These are phyloP conservation scores for Chondrus crispus DNA, from an alignment of 23 red algal genomes.

Conservation along the genomic window DNA sequence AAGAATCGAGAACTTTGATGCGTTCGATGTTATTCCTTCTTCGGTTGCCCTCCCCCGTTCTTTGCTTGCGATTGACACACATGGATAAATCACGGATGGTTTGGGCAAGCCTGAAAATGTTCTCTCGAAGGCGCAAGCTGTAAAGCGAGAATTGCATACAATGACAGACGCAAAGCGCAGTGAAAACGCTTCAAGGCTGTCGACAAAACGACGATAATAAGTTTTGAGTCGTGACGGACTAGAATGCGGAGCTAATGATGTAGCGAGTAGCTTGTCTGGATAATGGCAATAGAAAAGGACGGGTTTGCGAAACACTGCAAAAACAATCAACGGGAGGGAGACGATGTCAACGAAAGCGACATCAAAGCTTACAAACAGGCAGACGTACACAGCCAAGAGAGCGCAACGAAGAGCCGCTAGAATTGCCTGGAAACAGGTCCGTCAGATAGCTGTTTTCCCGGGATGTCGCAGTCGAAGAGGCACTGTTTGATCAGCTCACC, in stretches of 20 bases:
- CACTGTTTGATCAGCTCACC: background rate
- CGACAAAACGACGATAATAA: conserved; percentile 63
- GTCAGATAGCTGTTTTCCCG: background rate
- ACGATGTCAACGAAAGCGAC: conserved; percentile 88
- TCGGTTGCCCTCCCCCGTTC: background rate
- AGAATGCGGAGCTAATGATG: conserved; percentile 20
- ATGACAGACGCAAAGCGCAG: conserved; percentile 55
- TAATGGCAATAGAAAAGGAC: conserved; percentile 95
- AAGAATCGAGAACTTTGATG: conserved; percentile 35
- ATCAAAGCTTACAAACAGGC: conserved; percentile 18
- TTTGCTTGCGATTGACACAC: background rate
- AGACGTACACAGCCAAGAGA: conserved; percentile 65
- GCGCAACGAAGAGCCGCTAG: conserved; percentile 68
- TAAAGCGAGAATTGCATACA: conserved; percentile 82
- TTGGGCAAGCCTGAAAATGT: conserved; percentile 52
- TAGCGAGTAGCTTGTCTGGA: conserved; percentile 80
- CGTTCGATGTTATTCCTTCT: background rate
- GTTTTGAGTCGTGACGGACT: background rate
- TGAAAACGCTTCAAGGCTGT: conserved; percentile 55
- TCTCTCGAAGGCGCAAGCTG: conserved; percentile 34
- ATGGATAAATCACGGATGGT: conserved; percentile 79
- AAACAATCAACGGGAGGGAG: conserved; percentile 68
- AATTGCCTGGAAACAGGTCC: conserved; percentile 64
- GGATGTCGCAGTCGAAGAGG: background rate
- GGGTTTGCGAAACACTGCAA: conserved; percentile 62